These are phyloP conservation scores for Suhomyces tanzawaensis DNA, from an alignment of 805 yeast species.

Conservation along the genomic window DNA sequence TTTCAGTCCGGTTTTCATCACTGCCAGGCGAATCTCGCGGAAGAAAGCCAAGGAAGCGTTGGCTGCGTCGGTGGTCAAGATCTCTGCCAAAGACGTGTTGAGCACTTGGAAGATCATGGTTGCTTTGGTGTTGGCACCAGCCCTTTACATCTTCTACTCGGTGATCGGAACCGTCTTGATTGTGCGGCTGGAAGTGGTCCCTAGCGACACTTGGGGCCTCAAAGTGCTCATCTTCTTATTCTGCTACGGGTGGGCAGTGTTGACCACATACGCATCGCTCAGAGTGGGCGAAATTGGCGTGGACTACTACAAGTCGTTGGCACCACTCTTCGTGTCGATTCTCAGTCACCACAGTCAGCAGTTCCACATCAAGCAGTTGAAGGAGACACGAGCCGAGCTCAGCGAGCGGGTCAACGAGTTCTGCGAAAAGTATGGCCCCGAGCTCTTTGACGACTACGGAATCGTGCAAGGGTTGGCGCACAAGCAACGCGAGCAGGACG, in stretches of 20 bases:
- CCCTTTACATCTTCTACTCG: constrained; percentile 38
- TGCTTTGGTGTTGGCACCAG: constrained; percentile 41
- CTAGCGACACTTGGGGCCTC: constrained; percentile 10
- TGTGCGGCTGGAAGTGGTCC: constrained; percentile 14
- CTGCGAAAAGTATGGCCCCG: constrained; percentile 38
- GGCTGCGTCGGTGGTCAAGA: constrained; percentile 37
- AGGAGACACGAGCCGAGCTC: constrained; percentile 25
- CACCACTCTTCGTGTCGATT: constrained; percentile 35
- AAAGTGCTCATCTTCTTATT: constrained; percentile 21
- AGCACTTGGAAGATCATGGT: constrained; percentile 45
- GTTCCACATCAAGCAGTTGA: constrained; percentile 32
- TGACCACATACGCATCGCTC: constrained; percentile 41
- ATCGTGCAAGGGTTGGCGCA: constrained; percentile 27
- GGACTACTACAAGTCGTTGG: constrained; percentile 39
- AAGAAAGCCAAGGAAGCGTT: constrained; percentile 39
- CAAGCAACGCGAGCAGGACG: constrained; percentile 5
- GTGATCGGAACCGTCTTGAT: constrained; percentile 28
- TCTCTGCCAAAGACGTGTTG: constrained; percentile 41
- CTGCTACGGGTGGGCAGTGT: constrained; percentile 36
- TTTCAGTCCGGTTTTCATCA: constrained; percentile 41
- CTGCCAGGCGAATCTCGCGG: constrained; percentile 30
- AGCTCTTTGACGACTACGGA: constrained; percentile 37
- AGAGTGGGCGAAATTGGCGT: constrained; percentile 43
- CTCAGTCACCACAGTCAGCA: constrained; percentile 27
- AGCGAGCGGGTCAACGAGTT: constrained; percentile 30